phyloP scores from a whole-genome alignment of 2,329 filamentous ascomycete species.

The Zymoseptoria tritici region DNA sequence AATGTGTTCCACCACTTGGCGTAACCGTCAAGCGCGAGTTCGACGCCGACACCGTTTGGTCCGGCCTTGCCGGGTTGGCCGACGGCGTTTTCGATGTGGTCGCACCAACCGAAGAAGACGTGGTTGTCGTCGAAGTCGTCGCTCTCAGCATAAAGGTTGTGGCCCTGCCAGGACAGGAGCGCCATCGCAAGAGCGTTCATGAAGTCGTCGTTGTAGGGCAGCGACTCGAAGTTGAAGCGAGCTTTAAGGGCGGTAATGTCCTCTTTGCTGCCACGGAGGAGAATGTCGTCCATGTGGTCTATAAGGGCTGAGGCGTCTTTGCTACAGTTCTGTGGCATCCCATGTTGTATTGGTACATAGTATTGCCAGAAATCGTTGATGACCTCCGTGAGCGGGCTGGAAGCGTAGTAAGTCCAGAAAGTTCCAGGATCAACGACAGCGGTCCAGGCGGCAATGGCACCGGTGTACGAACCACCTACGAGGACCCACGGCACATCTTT shows the following conservation, averaged over 20 bases:
- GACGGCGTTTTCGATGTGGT: constrained; percentile 33
- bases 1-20: constrained; percentile 45
- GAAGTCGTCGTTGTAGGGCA: constrained; percentile 48
- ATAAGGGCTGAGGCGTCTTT: constrained; percentile 46
- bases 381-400: constrained; percentile 49
- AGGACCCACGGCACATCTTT: neutral
- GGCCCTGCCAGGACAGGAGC: constrained; percentile 50
- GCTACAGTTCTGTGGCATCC: constrained; percentile 54
- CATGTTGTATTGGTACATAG: constrained; percentile 49
- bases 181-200: constrained; percentile 47
- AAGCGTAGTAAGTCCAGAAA: constrained; percentile 54
- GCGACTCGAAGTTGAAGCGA: constrained; percentile 45
- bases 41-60: constrained; percentile 45
- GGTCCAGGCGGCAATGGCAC: constrained; percentile 50
- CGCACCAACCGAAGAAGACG: constrained; percentile 40
- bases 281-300: constrained; percentile 39
- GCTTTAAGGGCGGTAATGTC: constrained; percentile 40
- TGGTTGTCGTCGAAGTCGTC: constrained; percentile 37
- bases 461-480: constrained; percentile 50
- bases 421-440: constrained; percentile 47
- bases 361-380: constrained; percentile 54
- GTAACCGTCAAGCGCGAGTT: constrained; percentile 47
- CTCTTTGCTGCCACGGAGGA: constrained; percentile 21
- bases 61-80: constrained; percentile 14
- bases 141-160: no score